Conservation (phyloP, 106 monocot species). For the Posidonia australis region DNA sequence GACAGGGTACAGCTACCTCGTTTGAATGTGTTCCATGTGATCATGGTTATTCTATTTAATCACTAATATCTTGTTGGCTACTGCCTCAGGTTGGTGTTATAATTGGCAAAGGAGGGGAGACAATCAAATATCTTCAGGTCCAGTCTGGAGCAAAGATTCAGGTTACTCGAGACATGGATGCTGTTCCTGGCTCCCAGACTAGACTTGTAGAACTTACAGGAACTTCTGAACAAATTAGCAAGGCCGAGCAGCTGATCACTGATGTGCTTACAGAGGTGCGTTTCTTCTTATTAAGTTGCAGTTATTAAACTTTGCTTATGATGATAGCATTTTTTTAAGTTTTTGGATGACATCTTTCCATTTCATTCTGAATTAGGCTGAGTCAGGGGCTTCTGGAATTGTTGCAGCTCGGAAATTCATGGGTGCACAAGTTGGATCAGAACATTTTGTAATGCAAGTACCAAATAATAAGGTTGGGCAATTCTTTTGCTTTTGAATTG, state of each 20-base stretch:
- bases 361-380: slow-evolving; percentile 38
- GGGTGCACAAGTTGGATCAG: slow-evolving; percentile 31
- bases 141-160: slow-evolving; percentile 92
- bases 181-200: slow-evolving; percentile 48
- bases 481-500: neutral
- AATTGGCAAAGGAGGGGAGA: slow-evolving; percentile 86
- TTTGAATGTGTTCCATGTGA: neutral
- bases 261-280: slow-evolving; percentile 64
- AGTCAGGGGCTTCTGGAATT: slow-evolving; percentile 53
- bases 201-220: slow-evolving; percentile 67
- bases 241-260: slow-evolving; percentile 68
- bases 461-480: slow-evolving; percentile 71
- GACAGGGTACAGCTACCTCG: slow-evolving; percentile 31
- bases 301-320: neutral
- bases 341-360: neutral
- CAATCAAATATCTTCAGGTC: slow-evolving; percentile 70
- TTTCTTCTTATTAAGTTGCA: neutral
- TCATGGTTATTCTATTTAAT: slow-evolving; percentile 1
- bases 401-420: slow-evolving; percentile 27
- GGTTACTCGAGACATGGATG: slow-evolving; percentile 74
- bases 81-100: slow-evolving; percentile 68
- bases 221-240: slow-evolving; percentile 70
- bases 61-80: neutral
- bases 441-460: slow-evolving; percentile 68
- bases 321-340: neutral